Evolutionary conservation across 2,329 filamentous ascomycete genomes (phyloP).

Genomic region (Eurotiales sp.): DNA sequence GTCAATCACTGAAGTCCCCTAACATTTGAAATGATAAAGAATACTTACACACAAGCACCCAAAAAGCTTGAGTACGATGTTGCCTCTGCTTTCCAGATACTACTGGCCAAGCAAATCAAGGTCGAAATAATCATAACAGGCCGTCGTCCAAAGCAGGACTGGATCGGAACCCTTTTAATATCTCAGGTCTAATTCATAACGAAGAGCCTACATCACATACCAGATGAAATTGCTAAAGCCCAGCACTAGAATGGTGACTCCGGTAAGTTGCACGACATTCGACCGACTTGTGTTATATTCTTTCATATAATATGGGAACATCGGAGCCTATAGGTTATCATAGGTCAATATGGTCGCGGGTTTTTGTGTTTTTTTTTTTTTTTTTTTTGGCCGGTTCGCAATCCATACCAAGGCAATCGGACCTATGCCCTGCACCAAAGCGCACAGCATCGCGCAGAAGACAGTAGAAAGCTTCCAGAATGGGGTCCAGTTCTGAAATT

Average conservation of each 20-base stretch:
- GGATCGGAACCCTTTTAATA: slow-evolving; percentile 49
- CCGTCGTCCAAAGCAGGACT: slow-evolving; percentile 53
- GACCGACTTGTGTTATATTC: slow-evolving; percentile 53
- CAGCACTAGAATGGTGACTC: slow-evolving; percentile 54
- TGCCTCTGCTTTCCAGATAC: slow-evolving; percentile 58
- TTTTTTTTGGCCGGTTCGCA: background rate
- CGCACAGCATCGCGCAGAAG: slow-evolving; percentile 42
- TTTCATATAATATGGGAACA: slow-evolving; percentile 57
- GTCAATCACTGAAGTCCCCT: background rate
- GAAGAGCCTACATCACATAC: slow-evolving; percentile 29
- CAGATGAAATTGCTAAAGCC: slow-evolving; percentile 60
- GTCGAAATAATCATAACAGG: slow-evolving; percentile 52
- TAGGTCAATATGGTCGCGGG: background rate
- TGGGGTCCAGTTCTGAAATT: slow-evolving; percentile 43
- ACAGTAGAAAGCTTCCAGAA: slow-evolving; percentile 51
- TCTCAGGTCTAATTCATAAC: background rate
- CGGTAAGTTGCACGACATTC: slow-evolving; percentile 55
- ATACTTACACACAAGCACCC: slow-evolving; percentile 50
- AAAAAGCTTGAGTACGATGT: slow-evolving; percentile 60
- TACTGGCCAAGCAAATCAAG: slow-evolving; percentile 50
- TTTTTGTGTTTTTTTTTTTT: too few relatives aligned
- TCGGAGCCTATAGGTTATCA: slow-evolving; percentile 33
- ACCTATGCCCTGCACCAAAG: slow-evolving; percentile 54
- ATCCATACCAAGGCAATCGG: slow-evolving; percentile 47
- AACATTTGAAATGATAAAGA: background rate